phyloP scores from a whole-genome alignment of 2,329 filamentous ascomycete genomes.

The Sporothrix brunneoviolacea region DNA sequence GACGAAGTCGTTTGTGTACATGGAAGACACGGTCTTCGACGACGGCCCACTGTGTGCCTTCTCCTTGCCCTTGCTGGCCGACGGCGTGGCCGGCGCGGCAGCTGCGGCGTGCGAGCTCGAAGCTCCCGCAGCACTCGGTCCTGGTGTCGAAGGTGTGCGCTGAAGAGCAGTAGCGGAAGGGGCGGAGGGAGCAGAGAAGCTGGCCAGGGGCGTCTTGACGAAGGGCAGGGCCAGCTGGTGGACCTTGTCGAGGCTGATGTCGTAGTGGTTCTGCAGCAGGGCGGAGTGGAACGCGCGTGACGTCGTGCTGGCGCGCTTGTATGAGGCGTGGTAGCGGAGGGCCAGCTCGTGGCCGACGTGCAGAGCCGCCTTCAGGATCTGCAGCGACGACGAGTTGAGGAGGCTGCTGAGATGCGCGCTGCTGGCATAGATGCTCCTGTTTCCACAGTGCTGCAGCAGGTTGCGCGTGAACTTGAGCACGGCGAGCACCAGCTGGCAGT shows the following conservation, averaged over 20 bases:
- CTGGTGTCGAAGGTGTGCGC: slow-evolving; percentile 1
- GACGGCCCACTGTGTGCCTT: slow-evolving; percentile 40
- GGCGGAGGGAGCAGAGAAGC: slow-evolving; percentile 32
- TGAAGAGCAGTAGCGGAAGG: slow-evolving; percentile 2
- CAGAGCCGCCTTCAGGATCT: slow-evolving; percentile 70
- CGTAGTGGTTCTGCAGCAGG: slow-evolving; percentile 78
- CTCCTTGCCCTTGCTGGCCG: slow-evolving; percentile 64
- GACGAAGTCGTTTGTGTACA: slow-evolving; percentile 79
- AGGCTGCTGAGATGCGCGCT: slow-evolving; percentile 84
- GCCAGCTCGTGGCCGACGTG: slow-evolving; percentile 79
- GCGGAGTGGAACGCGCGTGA: slow-evolving; percentile 62
- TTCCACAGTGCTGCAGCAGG: slow-evolving; percentile 90
- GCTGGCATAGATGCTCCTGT: slow-evolving; percentile 92
- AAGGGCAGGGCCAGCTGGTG: slow-evolving; percentile 80
- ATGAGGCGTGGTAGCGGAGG: slow-evolving; percentile 84
- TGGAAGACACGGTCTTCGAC: slow-evolving; percentile 45
- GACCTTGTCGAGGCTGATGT: slow-evolving; percentile 71
- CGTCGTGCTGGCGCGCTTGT: slow-evolving; percentile 65
- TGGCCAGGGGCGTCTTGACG: slow-evolving; percentile 58
- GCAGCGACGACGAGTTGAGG: slow-evolving; percentile 77
- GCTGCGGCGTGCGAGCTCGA: slow-evolving; percentile 44
- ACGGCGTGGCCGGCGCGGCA: slow-evolving; percentile 39
- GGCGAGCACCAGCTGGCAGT: slow-evolving; percentile 70
- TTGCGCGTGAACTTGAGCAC: slow-evolving; percentile 81
- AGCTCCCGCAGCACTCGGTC: slow-evolving; percentile 21